Base-by-base conservation (phyloP, 306 rosid genomes). In the Acacia melanoxylon region DNA sequence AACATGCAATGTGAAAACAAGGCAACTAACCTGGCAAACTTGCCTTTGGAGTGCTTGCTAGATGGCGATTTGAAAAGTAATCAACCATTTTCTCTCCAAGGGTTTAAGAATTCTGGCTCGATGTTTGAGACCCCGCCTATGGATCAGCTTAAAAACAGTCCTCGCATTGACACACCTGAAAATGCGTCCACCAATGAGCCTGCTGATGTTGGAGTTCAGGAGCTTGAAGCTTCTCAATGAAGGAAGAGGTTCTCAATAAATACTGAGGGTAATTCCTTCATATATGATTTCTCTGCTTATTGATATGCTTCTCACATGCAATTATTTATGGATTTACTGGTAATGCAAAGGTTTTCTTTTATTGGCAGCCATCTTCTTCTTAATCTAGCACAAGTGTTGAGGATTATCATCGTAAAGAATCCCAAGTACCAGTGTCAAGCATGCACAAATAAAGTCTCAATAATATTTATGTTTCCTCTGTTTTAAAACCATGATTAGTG, bases 261-360 rank as follows among this genome's bases (percentile, higher is more conserved):
- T 29, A 58, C n/a, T 29, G 37, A 87, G 83, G 95, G 97, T 90
- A 90, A 89, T 90, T 88, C 90, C 80, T 87, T 84, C 90, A 82
- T 82, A 83, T 63, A 78, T 83, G 83, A 83, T 86, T 79, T 87
- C 72, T 81, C 51, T 80, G 56, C 65, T 79, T 68, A 20, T 84
- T 82, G 27, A 48, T 66, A 44, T 46, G 75, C 54, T 20, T 73
- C 86, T 48, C 59, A 33, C 58, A 24, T 71, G 69, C 44, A 73
- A 70, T 44, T 44, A 7, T 42, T 29, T 44, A 22, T 44, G 56
- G 22, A 70, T 70, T 44, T 44, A 44, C 75, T 24, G 37, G 75
- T 70, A 44, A 70, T 70, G 75, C 56, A 70, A 22, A 45, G n/a
- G 56, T 70, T 70, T 24, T 44, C 11, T 42, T 70, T 70, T 24